Conservation (phyloP, 768 basidiomycete genomes). For the Tricholoma matsutake region DNA sequence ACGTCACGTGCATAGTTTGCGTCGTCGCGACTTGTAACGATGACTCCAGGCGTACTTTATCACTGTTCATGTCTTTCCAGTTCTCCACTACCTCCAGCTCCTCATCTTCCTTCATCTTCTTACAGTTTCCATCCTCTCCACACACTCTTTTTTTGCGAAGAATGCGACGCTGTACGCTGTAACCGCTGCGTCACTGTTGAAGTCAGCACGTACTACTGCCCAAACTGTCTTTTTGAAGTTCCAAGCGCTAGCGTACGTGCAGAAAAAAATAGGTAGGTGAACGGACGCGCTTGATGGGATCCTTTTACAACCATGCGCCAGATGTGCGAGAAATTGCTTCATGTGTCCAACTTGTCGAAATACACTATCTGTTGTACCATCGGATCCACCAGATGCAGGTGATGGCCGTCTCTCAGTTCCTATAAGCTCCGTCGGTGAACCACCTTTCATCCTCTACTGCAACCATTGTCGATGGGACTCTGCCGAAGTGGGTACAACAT, state of each 20-base stretch:
- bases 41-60: conserved; percentile 47
- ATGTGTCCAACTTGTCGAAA: conserved; percentile 92
- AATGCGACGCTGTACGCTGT: conserved; percentile 94
- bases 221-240: conserved; percentile 97
- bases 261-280: conserved; percentile 85
- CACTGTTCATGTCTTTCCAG: conserved; percentile 73
- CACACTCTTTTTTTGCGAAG: conserved; percentile 94
- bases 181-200: conserved; percentile 90
- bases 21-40: conserved; percentile 7
- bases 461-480: conserved; percentile 96
- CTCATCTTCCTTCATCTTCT: conserved; percentile 72
- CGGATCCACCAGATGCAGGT: conserved; percentile 69
- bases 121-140: conserved; percentile 82
- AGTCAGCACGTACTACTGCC: conserved; percentile 97
- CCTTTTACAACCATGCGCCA: conserved; percentile 28
- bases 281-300: background rate
- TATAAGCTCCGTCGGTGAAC: conserved; percentile 66
- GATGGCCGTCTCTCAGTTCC: conserved; percentile 54
- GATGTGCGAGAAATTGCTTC: conserved; percentile 98
- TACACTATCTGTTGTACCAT: conserved; percentile 87
- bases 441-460: conserved; percentile 90
- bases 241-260: conserved; percentile 97
- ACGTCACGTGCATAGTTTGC: background rate
- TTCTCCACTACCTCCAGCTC: conserved; percentile 64
- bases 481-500: conserved; percentile 83